Evolutionary conservation across 2,329 filamentous ascomycete species (phyloP).

Genomic region (Colletotrichum salicis): DNA sequence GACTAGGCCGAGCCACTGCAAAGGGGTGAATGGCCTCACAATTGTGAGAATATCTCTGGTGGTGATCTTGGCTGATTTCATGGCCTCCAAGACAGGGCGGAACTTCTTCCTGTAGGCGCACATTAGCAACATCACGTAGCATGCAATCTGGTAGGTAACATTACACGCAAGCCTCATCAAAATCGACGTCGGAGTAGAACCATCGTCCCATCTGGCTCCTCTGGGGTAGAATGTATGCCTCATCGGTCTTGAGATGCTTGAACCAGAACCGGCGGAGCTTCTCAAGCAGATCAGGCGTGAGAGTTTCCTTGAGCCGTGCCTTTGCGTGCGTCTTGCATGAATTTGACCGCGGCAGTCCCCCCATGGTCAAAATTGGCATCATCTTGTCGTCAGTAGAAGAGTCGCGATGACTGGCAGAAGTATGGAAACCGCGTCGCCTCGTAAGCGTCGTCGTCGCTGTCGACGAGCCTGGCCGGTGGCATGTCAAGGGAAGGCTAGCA

Average conservation of each 20-base stretch:
- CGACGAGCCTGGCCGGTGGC: not conserved
- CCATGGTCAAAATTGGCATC: conserved; percentile 16
- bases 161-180: conserved; percentile 50
- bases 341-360: conserved; percentile 24
- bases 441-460: not conserved
- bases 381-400: conserved; percentile 8
- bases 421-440: not conserved
- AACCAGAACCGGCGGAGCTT: conserved; percentile 52
- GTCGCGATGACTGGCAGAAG: not conserved
- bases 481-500: conserved; percentile 1
- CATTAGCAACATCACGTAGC: not conserved
- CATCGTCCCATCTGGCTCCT: conserved; percentile 44
- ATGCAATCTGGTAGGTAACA: conserved; percentile 23
- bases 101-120: conserved; percentile 42
- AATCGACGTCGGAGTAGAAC: conserved; percentile 47
- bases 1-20: conserved; percentile 60
- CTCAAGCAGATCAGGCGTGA: conserved; percentile 45
- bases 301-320: conserved; percentile 32
- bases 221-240: conserved; percentile 42
- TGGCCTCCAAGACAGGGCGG: conserved; percentile 46
- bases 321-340: conserved; percentile 25
- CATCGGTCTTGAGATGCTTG: conserved; percentile 44
- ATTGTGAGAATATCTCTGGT: conserved; percentile 44
- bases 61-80: conserved; percentile 41
- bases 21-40: conserved; percentile 40